Conservation (phyloP, 163 green algal genomes). For the Coccomyxa subellipsoidea region DNA sequence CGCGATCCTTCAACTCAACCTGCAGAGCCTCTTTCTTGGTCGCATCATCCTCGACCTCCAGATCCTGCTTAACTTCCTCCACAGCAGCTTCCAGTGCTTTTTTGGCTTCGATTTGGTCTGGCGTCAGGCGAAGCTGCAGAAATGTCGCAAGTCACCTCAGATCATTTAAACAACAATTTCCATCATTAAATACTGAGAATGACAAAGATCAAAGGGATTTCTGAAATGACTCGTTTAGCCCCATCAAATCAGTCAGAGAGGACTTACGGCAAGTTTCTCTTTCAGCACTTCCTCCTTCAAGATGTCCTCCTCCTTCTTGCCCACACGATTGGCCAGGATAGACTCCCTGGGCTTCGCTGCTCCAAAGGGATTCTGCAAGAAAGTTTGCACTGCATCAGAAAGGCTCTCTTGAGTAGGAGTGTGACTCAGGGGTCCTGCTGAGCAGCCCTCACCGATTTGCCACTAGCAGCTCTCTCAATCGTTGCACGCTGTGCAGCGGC, state of each 20-base stretch:
- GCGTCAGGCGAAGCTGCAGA: constrained; percentile 62
- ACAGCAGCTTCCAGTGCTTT: constrained; percentile 45
- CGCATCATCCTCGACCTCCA: constrained; percentile 28
- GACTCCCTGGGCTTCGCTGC: constrained; percentile 71
- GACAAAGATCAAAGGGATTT: background rate
- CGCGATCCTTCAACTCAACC: constrained; percentile 1
- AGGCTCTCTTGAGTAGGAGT: background rate
- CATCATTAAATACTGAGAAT: background rate
- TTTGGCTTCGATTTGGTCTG: constrained; percentile 62
- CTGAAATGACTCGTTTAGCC: background rate
- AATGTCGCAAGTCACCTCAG: background rate
- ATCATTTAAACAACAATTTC: background rate
- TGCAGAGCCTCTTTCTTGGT: constrained; percentile 4
- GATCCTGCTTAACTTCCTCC: constrained; percentile 45
- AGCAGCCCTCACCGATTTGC: constrained; percentile 4
- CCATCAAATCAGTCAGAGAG: background rate
- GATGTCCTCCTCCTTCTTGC: constrained; percentile 66
- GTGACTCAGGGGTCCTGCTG: background rate
- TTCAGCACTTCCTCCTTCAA: constrained; percentile 56
- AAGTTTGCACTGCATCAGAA: background rate
- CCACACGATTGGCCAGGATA: constrained; percentile 53
- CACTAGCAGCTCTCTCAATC: constrained; percentile 12
- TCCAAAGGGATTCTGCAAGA: constrained; percentile 59
- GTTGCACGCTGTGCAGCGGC: constrained; percentile 29
- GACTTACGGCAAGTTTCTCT: constrained; percentile 37